Evolutionary conservation across 495 filamentous ascomycete species (phyloP), one percentile per base, ranked within the genome.

Genomic region (Aspergillus baeticus): DNA sequence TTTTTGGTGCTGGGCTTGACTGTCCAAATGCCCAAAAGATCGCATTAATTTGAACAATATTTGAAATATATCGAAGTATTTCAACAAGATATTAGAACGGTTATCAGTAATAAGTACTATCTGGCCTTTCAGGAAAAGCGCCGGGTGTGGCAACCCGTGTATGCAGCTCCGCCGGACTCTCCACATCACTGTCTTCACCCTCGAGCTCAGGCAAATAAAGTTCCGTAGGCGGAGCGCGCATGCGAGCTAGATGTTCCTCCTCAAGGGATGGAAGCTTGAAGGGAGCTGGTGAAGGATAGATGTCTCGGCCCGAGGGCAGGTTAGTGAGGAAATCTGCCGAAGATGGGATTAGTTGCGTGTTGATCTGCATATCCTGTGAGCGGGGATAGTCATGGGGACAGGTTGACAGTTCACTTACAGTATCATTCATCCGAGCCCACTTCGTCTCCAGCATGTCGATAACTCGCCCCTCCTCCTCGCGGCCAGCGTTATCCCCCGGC

Each of bases 401-500:
- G 5, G 1, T 13, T 42, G 17, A 17, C 15, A 37, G 7, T 13
- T 42, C 15, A 80, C 87, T 74, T 67, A 96, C 90, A 13, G 89
- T 95, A 73, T 96, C 91, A 69, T 98, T 98, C 74, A 89, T 84
- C 72, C 91, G 91, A 29, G 80, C 81, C 94, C 94, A 98, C 68
- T 96, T 96, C 44, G 76, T 78, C 66, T 96, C 87, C 51, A 98
- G 69, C 85, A 89, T 90, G 59, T 92, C 86, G 57, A 96, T 77
- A 1, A 96, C 88, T 44, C 89, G 77, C n/a, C 80, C 82, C 71
- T 98, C 94, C 64, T 97, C 94, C 17, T 88, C 68, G 58, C 79
- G 83, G 0, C 94, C 94, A 0, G 87, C 94, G 73, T 96, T 91
- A 44, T 86, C 77, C 0, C 93, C 92, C 80, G 92, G 90, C 43